Conservation (phyloP, 1,284 basidiomycete genomes). For the Apiotrichum montevideense region DNA sequence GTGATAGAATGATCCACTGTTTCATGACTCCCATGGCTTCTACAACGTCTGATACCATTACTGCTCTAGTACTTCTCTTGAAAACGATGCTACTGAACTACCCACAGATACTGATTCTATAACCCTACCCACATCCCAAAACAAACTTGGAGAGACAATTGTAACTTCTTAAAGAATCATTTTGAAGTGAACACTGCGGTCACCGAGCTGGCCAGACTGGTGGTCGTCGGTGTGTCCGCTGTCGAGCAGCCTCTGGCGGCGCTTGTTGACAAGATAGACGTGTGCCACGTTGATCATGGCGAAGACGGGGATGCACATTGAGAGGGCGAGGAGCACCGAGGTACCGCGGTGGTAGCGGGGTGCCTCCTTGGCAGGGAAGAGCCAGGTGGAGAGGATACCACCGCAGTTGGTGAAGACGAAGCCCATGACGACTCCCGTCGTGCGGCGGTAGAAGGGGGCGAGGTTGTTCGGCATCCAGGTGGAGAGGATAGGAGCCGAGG, state of each 20-base stretch:
- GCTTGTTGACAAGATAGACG: conserved; percentile 13
- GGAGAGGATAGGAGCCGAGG: conserved; percentile 27
- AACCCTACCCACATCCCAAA: too few relatives aligned
- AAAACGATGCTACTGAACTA: too few relatives aligned
- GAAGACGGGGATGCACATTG: conserved; percentile 8
- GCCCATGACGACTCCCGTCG: conserved; percentile 54
- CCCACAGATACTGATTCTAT: too few relatives aligned
- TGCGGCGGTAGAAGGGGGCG: conserved; percentile 54
- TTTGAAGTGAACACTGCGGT: conserved; percentile 8
- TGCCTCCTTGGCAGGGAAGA: conserved; percentile 49
- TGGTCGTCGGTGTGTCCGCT: neutral
- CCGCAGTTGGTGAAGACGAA: conserved; percentile 56
- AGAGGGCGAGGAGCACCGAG: conserved; percentile 17
- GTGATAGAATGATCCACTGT: too few relatives aligned
- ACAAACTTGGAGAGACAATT: neutral
- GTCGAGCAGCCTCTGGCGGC: neutral
- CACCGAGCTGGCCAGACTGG: conserved; percentile 1
- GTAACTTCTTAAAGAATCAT: neutral
- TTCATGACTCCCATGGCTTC: too few relatives aligned
- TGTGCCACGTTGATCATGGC: conserved; percentile 17
- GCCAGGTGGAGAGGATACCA: conserved; percentile 56
- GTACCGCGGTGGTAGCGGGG: conserved; percentile 49
- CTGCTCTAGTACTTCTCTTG: too few relatives aligned
- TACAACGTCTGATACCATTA: too few relatives aligned
- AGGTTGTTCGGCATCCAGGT: conserved; percentile 54